Evolutionary conservation across 352 stramenopile genomes (phyloP), one percentile per base, ranked within the genome.

Genomic region (Phytophthora melonis): DNA sequence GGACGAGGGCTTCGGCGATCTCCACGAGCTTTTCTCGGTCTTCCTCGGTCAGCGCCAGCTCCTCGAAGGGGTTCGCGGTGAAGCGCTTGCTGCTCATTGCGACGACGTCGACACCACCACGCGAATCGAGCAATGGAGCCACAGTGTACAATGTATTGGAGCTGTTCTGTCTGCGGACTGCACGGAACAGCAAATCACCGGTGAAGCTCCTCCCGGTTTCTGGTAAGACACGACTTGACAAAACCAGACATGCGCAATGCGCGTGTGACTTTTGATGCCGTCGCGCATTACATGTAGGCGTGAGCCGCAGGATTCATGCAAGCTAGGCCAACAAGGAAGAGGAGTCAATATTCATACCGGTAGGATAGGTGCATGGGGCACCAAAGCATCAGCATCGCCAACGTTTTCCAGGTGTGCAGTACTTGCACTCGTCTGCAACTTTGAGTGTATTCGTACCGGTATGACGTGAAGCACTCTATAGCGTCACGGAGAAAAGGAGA

Each of bases 61-160:
- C 74, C 16, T 60, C 55, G 56, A 74, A 77, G 39, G 72, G 72
- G 13, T 77, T 79, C 34, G 74, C 58, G 3, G 68, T 79, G 21
- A 77, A 77, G 34, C 72, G 63, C 18, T 53, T 9, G 18, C n/a
- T 53, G n/a, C n/a, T 18, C 45, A 53, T 53, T 25, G 25, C 71
- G 71, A 18, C 23, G 21, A 34, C 25, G 21, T n/a, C 21, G n/a
- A 58, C 6, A 18, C 43, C 43, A 23, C 16, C 43, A 9, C 43
- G 8, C 43, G 16, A 50, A 23, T 50, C 8, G 43, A 50, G 43
- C 43, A 55, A 55, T 55, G 18, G 9, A 34, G 27, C n/a, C n/a
- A n/a, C n/a, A n/a, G n/a, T n/a, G n/a, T n/a, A n/a, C n/a, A n/a
- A n/a, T n/a, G n/a, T n/a, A n/a, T n/a, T n/a, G n/a, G n/a, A n/a